Evolutionary conservation across 2,329 filamentous ascomycete species (phyloP).

Genomic region (Ceratocystis ficicola): DNA sequence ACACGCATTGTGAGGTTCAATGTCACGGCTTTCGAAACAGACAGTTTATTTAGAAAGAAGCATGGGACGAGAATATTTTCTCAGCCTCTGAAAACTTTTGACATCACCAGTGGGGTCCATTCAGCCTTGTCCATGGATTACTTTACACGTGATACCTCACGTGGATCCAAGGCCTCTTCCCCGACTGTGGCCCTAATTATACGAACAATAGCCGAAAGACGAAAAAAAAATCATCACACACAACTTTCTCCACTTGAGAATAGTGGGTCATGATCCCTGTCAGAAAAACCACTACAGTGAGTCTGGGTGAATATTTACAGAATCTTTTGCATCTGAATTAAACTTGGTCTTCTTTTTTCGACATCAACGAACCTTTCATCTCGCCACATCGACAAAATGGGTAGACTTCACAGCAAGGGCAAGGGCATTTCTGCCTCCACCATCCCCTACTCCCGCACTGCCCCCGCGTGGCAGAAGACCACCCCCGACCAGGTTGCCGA

Average conservation of each 20-base stretch:
- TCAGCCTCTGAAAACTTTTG: slow-evolving; percentile 17
- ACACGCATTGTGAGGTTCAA: background rate
- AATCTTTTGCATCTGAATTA: slow-evolving; percentile 22
- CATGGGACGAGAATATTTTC: background rate
- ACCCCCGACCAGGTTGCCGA: slow-evolving; percentile 97
- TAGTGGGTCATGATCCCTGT: slow-evolving; percentile 11
- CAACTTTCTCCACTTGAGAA: slow-evolving; percentile 14
- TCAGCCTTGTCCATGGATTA: slow-evolving; percentile 5
- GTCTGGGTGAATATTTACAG: slow-evolving; percentile 15
- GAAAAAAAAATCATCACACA: slow-evolving; percentile 21
- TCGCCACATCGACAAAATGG: slow-evolving; percentile 54
- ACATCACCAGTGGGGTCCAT: slow-evolving; percentile 14
- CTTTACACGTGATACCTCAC: background rate
- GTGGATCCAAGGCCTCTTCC: background rate
- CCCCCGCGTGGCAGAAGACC: slow-evolving; percentile 96
- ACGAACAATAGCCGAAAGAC: slow-evolving; percentile 32
- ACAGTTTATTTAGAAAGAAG: slow-evolving; percentile 9
- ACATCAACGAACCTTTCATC: slow-evolving; percentile 23
- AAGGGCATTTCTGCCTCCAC: slow-evolving; percentile 97
- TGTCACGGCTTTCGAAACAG: background rate
- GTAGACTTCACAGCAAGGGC: slow-evolving; percentile 97
- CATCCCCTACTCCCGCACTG: slow-evolving; percentile 87
- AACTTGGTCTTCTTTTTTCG: slow-evolving; percentile 20
- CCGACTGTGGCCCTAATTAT: slow-evolving; percentile 35
- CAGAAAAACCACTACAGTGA: background rate